These are phyloP conservation scores for Cladophialophora exuberans DNA, from an alignment of 2,329 filamentous ascomycete genomes.

Conservation along the genomic window DNA sequence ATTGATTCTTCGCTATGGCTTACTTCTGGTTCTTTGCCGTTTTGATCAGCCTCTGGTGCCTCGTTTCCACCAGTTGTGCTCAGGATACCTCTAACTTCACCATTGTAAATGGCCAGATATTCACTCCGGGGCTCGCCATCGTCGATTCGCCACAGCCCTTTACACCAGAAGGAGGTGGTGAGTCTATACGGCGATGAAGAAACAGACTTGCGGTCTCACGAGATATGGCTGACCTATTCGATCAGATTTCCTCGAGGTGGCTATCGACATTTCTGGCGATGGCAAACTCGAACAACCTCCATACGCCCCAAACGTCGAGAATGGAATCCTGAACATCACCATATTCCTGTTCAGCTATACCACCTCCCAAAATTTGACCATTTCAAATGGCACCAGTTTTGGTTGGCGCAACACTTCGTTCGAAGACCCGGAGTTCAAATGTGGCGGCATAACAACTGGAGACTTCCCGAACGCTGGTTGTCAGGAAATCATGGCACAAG, in stretches of 20 bases:
- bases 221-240: too few species aligned
- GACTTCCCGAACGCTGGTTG: constrained; percentile 52
- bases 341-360: constrained; percentile 68
- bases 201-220: too few species aligned
- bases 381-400: constrained; percentile 64
- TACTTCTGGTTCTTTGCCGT: background rate
- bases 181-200: constrained; percentile 31
- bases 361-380: constrained; percentile 69
- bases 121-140: constrained; percentile 69
- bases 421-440: constrained; percentile 18
- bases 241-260: constrained; percentile 60
- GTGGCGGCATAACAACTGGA: constrained; percentile 40
- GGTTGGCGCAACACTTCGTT: constrained; percentile 9
- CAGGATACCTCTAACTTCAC: constrained; percentile 8
- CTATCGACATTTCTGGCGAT: constrained; percentile 68
- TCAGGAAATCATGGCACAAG: constrained; percentile 65
- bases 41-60: background rate
- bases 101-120: constrained; percentile 65
- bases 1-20: too few species aligned
- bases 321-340: constrained; percentile 65
- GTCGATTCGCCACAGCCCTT: constrained; percentile 68
- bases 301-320: constrained; percentile 54
- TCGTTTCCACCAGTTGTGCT: background rate
- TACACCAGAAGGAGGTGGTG: constrained; percentile 66
- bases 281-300: constrained; percentile 65